Base-by-base conservation (phyloP, 495 filamentous ascomycete genomes). In the Chaetomium fimeti region DNA sequence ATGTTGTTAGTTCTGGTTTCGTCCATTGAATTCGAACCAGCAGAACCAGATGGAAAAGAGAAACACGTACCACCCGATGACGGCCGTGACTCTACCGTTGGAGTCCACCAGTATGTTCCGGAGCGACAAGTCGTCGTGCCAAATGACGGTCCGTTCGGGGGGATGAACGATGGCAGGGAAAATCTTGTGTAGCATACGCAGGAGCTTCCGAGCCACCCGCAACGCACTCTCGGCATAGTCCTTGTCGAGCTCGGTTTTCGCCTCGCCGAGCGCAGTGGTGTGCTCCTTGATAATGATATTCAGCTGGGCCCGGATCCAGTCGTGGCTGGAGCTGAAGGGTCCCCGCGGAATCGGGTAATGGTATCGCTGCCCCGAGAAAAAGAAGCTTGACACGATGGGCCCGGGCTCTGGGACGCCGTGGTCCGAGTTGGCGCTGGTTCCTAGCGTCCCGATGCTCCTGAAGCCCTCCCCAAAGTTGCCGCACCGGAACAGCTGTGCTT, bases 21-120 rank as follows among this genome's bases (percentile, higher is more conserved):
- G 55, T 82, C 71, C 3, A 86, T 76, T 36, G 38, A 87, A 77
- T 68, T 85, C 1, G 52, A 54, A 2, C 5, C 11, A 18, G 5
- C 2, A 16, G 0, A 8, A 15, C 15, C 7, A 32, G 2, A 8
- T 2, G 27, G 27, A 5, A 16, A 9, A 25, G 27, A 18, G 5
- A 13, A 42, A 18, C 16, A 38, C 54, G 2, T 22, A 42, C 58
- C 58, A 60, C 2, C 29, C 58, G 2, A 60, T 51, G 11, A 60
- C 11, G 3, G n/a, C 58, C 18, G 58, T 49, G 5, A 60, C n/a
- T 0, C 12, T 24, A 5, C 27, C 43, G 45, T 16, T 25, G n/a
- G 16, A 12, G 28, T 60, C 45, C 6, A 60, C 28, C 18, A 60
- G 1, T 47, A 60, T 25, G 45, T 60, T 51, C 2, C n/a, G 29